Base-by-base conservation (phyloP, 345 rosid species). In the Lenwebbia sp. region DNA sequence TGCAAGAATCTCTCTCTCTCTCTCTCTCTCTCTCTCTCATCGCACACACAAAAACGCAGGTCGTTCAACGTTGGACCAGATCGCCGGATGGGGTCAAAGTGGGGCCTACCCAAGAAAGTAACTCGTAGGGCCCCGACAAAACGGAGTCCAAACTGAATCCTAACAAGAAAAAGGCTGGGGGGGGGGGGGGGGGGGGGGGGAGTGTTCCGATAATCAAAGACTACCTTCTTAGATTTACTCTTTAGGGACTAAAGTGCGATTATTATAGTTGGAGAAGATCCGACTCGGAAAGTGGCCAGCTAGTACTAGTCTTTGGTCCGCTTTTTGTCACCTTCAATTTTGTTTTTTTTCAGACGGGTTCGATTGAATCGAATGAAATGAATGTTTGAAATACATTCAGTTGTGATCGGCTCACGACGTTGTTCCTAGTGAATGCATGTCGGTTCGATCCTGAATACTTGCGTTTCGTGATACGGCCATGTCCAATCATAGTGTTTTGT, bases 11-110 rank as follows among this genome's bases (percentile, higher is more conserved):
- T 33, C 65, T 57, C 84, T 44, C 86, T 84, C n/a, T 37, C 40
- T 4, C 40, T 4, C 40, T 41, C 44, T 44, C 83, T 87, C 87
- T 90, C 86, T 85, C 87, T 84, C 88, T 84, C 86, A 5, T 22
- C 25, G 57, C 26, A 22, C 52, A 50, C 14, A 50, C 52, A 3
- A 70, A 37, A 21, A 70, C 81, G 47, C 81, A 70, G 47, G 47
- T 37, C 47, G 81, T 70, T 70, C 81, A 70, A 70, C 81, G 81
- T 70, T 33, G 5, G 81, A 70, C 81, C 81, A 37, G 81, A 70
- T 37, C 81, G 47, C 47, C 40, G 47, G 47, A 37, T 13, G 47
- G 44, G 47, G 81, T 70, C 81, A 70, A 70, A 70, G 81, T 70
- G 81, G 81, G 47, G 3, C 78, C 78, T 44, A 6, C 47, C 47